phyloP scores from a whole-genome alignment of 2,329 filamentous ascomycete species.

The Tothia fuscella region DNA sequence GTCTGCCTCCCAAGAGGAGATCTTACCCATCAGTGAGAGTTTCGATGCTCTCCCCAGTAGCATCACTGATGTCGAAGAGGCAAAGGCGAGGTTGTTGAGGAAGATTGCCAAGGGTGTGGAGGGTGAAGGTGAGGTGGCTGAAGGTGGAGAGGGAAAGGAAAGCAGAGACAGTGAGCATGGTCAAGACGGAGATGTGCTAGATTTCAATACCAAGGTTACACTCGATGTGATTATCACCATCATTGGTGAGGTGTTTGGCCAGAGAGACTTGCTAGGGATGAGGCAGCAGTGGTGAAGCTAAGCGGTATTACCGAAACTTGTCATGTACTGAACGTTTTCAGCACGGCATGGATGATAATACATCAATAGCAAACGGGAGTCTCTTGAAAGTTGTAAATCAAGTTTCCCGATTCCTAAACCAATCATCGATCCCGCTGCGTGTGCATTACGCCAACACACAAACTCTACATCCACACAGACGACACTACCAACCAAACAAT shows the following conservation, averaged over 20 bases:
- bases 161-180: constrained; percentile 16
- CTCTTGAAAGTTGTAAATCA: too few relatives aligned
- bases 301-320: too few relatives aligned
- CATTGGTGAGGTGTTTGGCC: constrained; percentile 79
- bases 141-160: constrained; percentile 17
- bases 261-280: constrained; percentile 60
- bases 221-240: constrained; percentile 87
- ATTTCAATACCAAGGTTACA: constrained; percentile 41
- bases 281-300: constrained; percentile 5
- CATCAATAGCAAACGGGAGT: too few relatives aligned
- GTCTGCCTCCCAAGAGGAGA: too few relatives aligned
- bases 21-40: constrained; percentile 17
- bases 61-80: too few relatives aligned
- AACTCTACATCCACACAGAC: too few relatives aligned
- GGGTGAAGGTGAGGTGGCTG: constrained; percentile 16
- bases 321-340: too few relatives aligned
- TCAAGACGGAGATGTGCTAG: neutral
- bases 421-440: too few relatives aligned
- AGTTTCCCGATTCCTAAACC: too few relatives aligned
- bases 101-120: constrained; percentile 19
- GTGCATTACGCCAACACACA: too few relatives aligned
- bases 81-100: constrained; percentile 25
- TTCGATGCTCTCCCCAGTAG: neutral
- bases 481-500: too few relatives aligned
- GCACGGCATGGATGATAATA: too few relatives aligned